phyloP scores from a whole-genome alignment of 768 basidiomycete species.

The Pleurotus giganteus region DNA sequence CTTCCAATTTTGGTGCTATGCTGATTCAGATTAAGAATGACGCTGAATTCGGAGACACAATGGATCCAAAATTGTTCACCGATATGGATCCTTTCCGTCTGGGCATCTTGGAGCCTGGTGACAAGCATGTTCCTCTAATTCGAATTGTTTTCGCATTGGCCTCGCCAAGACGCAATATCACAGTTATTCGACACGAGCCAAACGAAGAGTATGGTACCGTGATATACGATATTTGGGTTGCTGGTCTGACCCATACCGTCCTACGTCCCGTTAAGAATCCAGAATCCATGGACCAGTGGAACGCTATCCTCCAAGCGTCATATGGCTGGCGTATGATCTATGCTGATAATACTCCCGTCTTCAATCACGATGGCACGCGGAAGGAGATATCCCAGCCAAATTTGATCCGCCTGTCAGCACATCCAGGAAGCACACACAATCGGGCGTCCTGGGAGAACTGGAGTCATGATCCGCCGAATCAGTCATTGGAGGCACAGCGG shows the following conservation, averaged over 20 bases:
- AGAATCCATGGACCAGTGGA: not conserved
- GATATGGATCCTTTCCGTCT: conserved; percentile 21
- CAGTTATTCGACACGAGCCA: conserved; percentile 8
- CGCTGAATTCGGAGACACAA: conserved; percentile 10
- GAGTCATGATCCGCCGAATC: no score
- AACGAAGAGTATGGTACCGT: not conserved
- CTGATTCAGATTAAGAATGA: conserved; percentile 21
- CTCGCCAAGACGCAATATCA: conserved; percentile 10
- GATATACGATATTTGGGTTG: conserved; percentile 17
- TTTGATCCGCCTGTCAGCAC: no score
- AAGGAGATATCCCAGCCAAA: no score
- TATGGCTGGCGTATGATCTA: not conserved
- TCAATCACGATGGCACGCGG: no score
- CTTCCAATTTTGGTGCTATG: conserved; percentile 19
- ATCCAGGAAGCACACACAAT: no score
- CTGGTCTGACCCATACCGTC: conserved; percentile 13
- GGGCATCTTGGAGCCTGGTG: conserved; percentile 14
- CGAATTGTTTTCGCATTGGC: conserved; percentile 24
- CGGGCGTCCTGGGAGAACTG: no score
- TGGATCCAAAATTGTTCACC: conserved; percentile 17
- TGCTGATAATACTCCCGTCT: not conserved
- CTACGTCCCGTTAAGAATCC: conserved; percentile 6
- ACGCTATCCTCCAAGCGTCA: not conserved
- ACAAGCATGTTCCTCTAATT: conserved; percentile 15
- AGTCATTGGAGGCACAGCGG: no score